phyloP scores from a whole-genome alignment of 2,329 filamentous ascomycete species.

The Fonsecaea multimorphosa region DNA sequence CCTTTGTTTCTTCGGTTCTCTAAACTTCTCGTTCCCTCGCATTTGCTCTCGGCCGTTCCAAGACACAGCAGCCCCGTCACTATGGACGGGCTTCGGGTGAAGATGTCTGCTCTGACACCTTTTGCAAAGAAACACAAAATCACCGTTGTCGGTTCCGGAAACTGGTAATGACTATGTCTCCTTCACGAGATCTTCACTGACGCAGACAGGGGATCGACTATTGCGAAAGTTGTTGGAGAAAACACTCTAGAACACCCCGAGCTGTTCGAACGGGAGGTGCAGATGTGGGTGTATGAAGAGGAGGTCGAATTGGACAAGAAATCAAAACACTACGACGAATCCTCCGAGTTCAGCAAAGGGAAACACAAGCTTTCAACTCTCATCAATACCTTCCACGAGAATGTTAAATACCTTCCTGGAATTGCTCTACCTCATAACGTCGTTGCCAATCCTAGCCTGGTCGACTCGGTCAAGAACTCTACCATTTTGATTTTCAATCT shows the following conservation, averaged over 20 bases:
- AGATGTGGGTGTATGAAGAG: slow-evolving; percentile 99
- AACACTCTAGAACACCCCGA: slow-evolving; percentile 79
- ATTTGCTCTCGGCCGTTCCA: neutral
- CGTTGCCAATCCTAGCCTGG: slow-evolving; percentile 79
- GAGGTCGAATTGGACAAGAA: slow-evolving; percentile 74
- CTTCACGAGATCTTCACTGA: neutral
- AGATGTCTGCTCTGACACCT: slow-evolving; percentile 58
- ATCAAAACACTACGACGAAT: slow-evolving; percentile 73
- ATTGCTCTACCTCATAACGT: slow-evolving; percentile 82
- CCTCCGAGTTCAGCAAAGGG: slow-evolving; percentile 62
- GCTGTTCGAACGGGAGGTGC: slow-evolving; percentile 84
- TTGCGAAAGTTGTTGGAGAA: slow-evolving; percentile 95
- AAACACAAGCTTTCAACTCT: slow-evolving; percentile 86
- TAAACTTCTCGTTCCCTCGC: slow-evolving; percentile 22
- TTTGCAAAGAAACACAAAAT: slow-evolving; percentile 83
- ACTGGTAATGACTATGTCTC: slow-evolving; percentile 69
- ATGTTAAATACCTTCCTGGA: slow-evolving; percentile 95
- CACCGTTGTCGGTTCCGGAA: slow-evolving; percentile 91
- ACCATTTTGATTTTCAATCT: slow-evolving; percentile 95
- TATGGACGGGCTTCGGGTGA: slow-evolving; percentile 37
- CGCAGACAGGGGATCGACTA: slow-evolving; percentile 80
- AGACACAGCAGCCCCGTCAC: slow-evolving; percentile 12
- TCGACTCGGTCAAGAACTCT: slow-evolving; percentile 79
- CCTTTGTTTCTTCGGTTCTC: slow-evolving; percentile 26
- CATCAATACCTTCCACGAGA: slow-evolving; percentile 94